These are phyloP conservation scores for Diaporthe sp. DNA, from an alignment of 2,329 filamentous ascomycete genomes.

Conservation along the genomic window DNA sequence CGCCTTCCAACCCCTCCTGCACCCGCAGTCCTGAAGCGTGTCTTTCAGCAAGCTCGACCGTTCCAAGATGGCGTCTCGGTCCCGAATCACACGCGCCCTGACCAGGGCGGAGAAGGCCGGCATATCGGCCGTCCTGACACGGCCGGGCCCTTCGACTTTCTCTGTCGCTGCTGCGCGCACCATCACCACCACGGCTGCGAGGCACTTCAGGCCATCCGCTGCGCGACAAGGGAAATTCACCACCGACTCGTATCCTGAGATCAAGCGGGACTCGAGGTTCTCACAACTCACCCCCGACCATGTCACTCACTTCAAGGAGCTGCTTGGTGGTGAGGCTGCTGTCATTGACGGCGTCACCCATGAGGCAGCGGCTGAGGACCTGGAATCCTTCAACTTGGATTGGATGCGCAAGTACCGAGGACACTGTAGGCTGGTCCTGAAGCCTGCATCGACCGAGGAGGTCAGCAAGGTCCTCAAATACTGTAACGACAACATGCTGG, in stretches of 20 bases:
- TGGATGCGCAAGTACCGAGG: constrained; percentile 99
- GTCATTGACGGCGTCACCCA: constrained; percentile 86
- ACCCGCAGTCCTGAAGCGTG: background rate
- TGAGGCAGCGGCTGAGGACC: constrained; percentile 79
- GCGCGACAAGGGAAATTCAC: constrained; percentile 73
- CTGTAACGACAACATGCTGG: constrained; percentile 93
- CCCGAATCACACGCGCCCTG: constrained; percentile 37
- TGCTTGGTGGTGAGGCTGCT: constrained; percentile 85
- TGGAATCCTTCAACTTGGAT: constrained; percentile 94
- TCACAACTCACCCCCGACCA: constrained; percentile 80
- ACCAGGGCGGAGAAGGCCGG: constrained; percentile 36
- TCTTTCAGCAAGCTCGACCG: background rate
- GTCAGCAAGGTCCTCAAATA: constrained; percentile 93
- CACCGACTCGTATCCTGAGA: constrained; percentile 84
- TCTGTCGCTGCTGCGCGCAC: constrained; percentile 34
- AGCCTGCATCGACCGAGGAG: constrained; percentile 86
- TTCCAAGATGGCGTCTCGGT: constrained; percentile 38
- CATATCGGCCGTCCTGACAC: constrained; percentile 22
- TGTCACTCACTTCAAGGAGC: constrained; percentile 83
- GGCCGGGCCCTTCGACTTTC: constrained; percentile 31
- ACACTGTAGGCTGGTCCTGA: constrained; percentile 87
- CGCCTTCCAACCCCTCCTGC: background rate
- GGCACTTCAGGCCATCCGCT: constrained; percentile 47
- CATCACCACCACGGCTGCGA: constrained; percentile 47
- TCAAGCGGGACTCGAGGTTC: constrained; percentile 86